Evolutionary conservation across 2,329 filamentous ascomycete genomes (phyloP).

Genomic region (Colletotrichum melonis): DNA sequence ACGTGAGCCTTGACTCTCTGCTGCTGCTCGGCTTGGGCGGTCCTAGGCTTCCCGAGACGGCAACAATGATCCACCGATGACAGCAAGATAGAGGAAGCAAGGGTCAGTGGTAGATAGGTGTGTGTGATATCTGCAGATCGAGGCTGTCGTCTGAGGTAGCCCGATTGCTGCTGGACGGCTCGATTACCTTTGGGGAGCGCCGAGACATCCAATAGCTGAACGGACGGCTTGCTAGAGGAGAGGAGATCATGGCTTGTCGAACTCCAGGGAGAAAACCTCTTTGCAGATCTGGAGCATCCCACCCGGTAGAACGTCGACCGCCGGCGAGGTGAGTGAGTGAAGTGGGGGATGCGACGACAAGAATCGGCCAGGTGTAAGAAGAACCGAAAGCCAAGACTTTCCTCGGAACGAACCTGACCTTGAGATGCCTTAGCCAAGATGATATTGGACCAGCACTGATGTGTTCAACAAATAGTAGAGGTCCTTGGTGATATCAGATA

Average conservation of each 20-base stretch:
- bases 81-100: neutral
- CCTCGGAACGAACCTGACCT: conserved; percentile 9
- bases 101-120: neutral
- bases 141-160: conserved; percentile 14
- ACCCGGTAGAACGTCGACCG: neutral
- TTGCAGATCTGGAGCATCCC: neutral
- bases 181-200: neutral
- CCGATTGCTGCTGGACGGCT: neutral
- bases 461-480: neutral
- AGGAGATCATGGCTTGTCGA: neutral
- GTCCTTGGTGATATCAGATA: neutral
- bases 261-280: neutral
- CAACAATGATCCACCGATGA: neutral
- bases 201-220: neutral
- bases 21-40: conserved; percentile 7
- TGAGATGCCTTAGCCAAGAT: conserved; percentile 11
- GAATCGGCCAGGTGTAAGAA: neutral
- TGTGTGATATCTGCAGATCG: neutral
- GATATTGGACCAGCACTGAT: neutral
- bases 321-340: neutral
- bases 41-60: conserved; percentile 21
- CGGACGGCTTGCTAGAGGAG: neutral
- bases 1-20: conserved; percentile 14
- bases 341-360: conserved; percentile 3
- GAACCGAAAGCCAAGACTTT: conserved; percentile 11